Base-by-base conservation (phyloP, 495 filamentous ascomycete genomes). In the Penicillium paradoxum region DNA sequence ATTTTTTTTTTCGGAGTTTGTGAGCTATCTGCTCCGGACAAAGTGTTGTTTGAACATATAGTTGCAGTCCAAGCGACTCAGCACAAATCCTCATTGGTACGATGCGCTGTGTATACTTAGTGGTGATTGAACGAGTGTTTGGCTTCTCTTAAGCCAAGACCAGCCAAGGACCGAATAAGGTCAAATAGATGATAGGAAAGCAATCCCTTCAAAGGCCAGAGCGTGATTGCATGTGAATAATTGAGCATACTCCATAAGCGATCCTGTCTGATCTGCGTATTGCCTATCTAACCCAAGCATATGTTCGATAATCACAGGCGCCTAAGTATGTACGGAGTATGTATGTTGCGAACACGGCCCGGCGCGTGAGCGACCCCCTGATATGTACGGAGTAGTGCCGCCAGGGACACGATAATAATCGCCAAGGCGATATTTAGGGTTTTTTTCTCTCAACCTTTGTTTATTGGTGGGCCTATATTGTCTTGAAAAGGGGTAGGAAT, bases 401-500 rank as follows among this genome's bases (percentile, higher is more conserved):
- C 27, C 25, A 42, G 25, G 25, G 6, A 25, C n/a, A 36, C 34
- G 21, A 38, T 21, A 27, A 49, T 32, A 49, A 34, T 11, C 19
- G 49, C 49, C 49, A 51, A 51, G 49, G 13, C 39, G 13, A 24
- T 10, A 6, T 24, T 43, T 42, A 21, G 34, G 2, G 24, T 7
- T 27, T 41, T 43, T 43, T 51, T 40, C 13, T 36, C 38, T 18
- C 49, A 51, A 51, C 39, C 30, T 19, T 43, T 41, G 48, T 17
- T 15, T 10, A 43, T 29, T 39, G 34, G 49, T 43, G 49, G 49
- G 36, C 32, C 39, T 38, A 8, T 14, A 6, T 25, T 14, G 17
- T 33, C 13, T 42, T 8, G 19, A 51, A 51, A 51, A 51, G 21
- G 49, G 49, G 49, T 5, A 43, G 9, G 18, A 32, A 34, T 19